Percentiles rank a stretch among this genome's conserved stretches.
phyloP scores from a whole-genome alignment of 495 filamentous ascomycete species.

The Hypoxylon intermedium region DNA sequence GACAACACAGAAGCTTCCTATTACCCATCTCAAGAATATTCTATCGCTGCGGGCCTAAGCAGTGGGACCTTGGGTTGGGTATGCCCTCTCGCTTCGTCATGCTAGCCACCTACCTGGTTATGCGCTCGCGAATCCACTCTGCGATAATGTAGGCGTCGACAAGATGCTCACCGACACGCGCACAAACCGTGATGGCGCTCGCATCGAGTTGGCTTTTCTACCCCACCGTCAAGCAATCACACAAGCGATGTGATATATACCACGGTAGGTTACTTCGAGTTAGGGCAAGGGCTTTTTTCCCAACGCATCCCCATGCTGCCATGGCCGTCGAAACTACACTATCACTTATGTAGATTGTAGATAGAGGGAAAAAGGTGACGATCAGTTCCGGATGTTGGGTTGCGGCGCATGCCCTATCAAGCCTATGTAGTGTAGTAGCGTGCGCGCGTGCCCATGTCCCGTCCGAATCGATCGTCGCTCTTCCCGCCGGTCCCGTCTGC shows the following conservation, averaged over 20 bases:
- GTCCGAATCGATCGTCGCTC: conserved; percentile 19
- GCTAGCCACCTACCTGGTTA: conserved; percentile 15
- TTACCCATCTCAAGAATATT: background rate
- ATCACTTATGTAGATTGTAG: conserved; percentile 12
- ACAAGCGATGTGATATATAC: conserved; percentile 18
- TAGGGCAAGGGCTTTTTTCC: conserved; percentile 39
- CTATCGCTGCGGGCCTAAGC: background rate
- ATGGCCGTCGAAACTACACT: no score
- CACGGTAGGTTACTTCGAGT: conserved; percentile 12
- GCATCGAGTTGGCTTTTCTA: conserved; percentile 3
- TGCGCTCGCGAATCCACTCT: conserved; percentile 15
- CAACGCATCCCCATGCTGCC: background rate
- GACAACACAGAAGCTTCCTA: background rate
- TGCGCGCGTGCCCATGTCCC: conserved; percentile 22
- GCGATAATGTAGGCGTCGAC: background rate
- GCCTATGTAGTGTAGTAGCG: background rate
- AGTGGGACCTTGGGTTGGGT: background rate
- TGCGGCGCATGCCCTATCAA: conserved; percentile 3
- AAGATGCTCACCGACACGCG: conserved; percentile 18
- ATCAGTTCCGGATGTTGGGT: conserved; percentile 18
- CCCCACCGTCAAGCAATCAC: conserved; percentile 31
- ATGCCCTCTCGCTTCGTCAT: conserved; percentile 3
- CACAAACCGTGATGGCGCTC: conserved; percentile 5
- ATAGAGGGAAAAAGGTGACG: conserved; percentile 5
- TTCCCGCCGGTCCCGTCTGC: conserved; percentile 33